Base-by-base conservation (phyloP, 164 flowering plant genomes). In the Pachysandra terminalis region DNA sequence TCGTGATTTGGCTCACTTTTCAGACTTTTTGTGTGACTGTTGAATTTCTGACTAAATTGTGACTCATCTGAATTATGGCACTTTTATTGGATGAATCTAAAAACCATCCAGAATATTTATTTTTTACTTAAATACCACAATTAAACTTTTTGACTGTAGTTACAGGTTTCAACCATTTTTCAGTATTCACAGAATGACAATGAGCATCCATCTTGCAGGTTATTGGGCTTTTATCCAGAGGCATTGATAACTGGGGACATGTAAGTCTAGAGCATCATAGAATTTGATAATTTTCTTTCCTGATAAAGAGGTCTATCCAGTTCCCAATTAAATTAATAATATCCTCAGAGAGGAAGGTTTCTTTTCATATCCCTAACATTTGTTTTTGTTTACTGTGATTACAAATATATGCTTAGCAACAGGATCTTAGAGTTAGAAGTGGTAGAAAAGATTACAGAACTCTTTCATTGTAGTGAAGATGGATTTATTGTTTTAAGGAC, bases 241-340 rank as follows among this genome's bases (percentile, higher is more conserved):
- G 90, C 68, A 85, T 93, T 51, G 98, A 90, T 72, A 93, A 89
- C 77, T 93, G 98, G 96, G 98, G 98, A 52, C 98, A 93, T 77
- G 98, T 93, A 84, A 86, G 96, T 86, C 52, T 63, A 55, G 23
- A 2, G 26, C 5, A 59, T 22, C 49, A 14, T 63, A 52, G 22
- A 28, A 37, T 58, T 21, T 1, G 21, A 16, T 3, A 28, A 37
- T 66, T 32, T 51, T 40, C 26, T 49, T 56, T 45, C 15, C 17
- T 45, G 14, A 13, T 45, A 45, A 45, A n/a, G n/a, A 45, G 51
- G 17, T 10, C 2, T 45, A 10, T 10, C 51, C n/a, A n/a, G n/a
- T n/a, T 45, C 16, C 51, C 14, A 45, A 10, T 5, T 45, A 45
- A 32, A 15, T 45, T 45, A 15, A 45, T 45, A 45, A 45, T 5